Base-by-base conservation (phyloP, 2,329 filamentous ascomycete species). In the Diaporthe longicolla region DNA sequence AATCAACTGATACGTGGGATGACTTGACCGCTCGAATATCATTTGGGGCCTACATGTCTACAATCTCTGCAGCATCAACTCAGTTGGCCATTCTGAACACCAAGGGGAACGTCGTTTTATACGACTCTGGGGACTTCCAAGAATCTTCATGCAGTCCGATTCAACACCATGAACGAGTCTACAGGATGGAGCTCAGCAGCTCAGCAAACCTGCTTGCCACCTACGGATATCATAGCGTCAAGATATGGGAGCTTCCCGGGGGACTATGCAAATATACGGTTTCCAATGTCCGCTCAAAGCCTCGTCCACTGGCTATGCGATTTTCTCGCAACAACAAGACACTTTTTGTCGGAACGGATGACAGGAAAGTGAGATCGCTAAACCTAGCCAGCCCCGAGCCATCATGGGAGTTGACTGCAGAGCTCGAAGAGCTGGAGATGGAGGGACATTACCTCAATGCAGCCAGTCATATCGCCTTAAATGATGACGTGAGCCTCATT, bases 401-500 rank as follows among this genome's bases (percentile, higher is more conserved):
- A 65, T 26, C 40, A 13, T 65, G 59, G 59, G 40, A 65, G 40
- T 3, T 50, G 29, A 19, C 26, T 3, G 40, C 59, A 3, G 59
- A 65, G 29, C 59, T 65, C 17, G 59, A 65, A 50, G 59, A 65
- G 24, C 13, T 48, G 40, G 40, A 65, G 40, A 40, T 65, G 4
- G 59, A 65, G 1, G 45, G 45, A 9, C 59, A 65, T 48, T 65
- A 32, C 24, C 40, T 48, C 4, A 65, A 65, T 48, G 40, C 59
- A 8, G 59, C 59, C 40, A 65, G 32, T 17, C 15, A 48, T 15
- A 48, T 65, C 19, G 40, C 59, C 35, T 6, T 65, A 1, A 65
- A 32, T 17, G 17, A 43, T 19, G 59, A 65, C 4, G 59, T 21
- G 15, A 65, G 40, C 24, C 24, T 65, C 24, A 48, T 65, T 21